Conservation (phyloP, 306 rosid genomes). For the Boehmeria nivea region DNA sequence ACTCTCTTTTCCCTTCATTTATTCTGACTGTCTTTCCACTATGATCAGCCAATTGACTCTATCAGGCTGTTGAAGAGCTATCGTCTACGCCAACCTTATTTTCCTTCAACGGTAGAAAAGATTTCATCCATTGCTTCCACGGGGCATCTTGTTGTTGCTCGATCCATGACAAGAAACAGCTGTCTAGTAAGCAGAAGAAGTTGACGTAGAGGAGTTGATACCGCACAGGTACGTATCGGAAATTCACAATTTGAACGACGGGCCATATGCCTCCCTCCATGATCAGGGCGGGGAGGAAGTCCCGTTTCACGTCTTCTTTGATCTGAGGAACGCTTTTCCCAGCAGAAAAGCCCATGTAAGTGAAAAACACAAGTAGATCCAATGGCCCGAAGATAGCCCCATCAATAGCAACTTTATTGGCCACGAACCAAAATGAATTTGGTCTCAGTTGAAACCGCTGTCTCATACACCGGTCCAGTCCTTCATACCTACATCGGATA, state of each 20-base stretch:
- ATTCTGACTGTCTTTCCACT: slow-evolving; percentile 15
- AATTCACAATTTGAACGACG: slow-evolving; percentile 66
- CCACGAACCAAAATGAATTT: slow-evolving; percentile 72
- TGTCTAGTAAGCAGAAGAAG: slow-evolving; percentile 81
- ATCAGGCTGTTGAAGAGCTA: slow-evolving; percentile 6
- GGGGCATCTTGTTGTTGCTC: slow-evolving; percentile 88
- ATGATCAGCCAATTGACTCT: slow-evolving; percentile 4
- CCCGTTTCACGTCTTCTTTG: slow-evolving; percentile 81
- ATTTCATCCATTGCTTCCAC: slow-evolving; percentile 81
- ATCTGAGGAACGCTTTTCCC: slow-evolving; percentile 72
- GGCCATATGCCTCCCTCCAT: slow-evolving; percentile 88
- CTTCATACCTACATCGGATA: slow-evolving; percentile 62
- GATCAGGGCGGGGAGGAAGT: slow-evolving; percentile 71
- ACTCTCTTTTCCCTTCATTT: slow-evolving; percentile 12
- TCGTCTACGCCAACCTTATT: slow-evolving; percentile 25
- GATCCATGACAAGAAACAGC: slow-evolving; percentile 85
- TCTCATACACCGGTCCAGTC: slow-evolving; percentile 65
- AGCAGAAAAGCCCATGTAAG: slow-evolving; percentile 71
- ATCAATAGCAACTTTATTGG: slow-evolving; percentile 69
- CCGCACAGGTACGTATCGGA: slow-evolving; percentile 70
- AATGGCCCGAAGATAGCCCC: slow-evolving; percentile 70
- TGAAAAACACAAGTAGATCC: slow-evolving; percentile 66
- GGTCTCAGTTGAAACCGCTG: slow-evolving; percentile 45
- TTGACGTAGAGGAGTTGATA: slow-evolving; percentile 90
- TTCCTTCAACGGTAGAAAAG: slow-evolving; percentile 41